Conservation (phyloP, 306 rosid species). For the Sophora flavescens region DNA sequence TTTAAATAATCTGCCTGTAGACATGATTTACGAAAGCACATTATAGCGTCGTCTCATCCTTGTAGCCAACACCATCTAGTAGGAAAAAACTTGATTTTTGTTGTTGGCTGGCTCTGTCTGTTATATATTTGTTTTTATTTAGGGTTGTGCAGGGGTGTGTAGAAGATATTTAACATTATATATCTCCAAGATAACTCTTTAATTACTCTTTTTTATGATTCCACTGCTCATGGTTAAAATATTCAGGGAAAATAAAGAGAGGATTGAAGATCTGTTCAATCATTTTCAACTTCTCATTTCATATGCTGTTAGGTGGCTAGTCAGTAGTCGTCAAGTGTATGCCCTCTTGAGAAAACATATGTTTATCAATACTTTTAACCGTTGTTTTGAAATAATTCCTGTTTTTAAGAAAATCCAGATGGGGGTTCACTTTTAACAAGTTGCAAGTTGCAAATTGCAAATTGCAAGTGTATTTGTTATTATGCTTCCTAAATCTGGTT, state of each 20-base stretch:
- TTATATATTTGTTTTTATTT: background rate
- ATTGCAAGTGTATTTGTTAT: background rate
- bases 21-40: too few species aligned
- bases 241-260: slow-evolving; percentile 24
- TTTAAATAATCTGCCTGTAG: too few species aligned
- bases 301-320: slow-evolving; percentile 20
- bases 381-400: background rate
- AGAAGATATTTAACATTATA: background rate
- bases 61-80: too few species aligned
- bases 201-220: background rate
- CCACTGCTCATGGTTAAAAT: slow-evolving; percentile 4
- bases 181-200: background rate
- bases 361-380: background rate
- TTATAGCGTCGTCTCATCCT: too few species aligned
- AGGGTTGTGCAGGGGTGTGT: background rate
- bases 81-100: too few species aligned
- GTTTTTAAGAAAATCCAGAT: background rate
- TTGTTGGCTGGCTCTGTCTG: background rate
- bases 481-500: background rate
- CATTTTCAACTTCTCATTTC: slow-evolving; percentile 27
- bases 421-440: background rate
- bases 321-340: too few species aligned
- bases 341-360: background rate
- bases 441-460: slow-evolving; percentile 4
- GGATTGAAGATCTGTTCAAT: slow-evolving; percentile 16